These are phyloP conservation scores for Peronosclerospora sorghi DNA, from an alignment of 352 stramenopile species.

Conservation along the genomic window DNA sequence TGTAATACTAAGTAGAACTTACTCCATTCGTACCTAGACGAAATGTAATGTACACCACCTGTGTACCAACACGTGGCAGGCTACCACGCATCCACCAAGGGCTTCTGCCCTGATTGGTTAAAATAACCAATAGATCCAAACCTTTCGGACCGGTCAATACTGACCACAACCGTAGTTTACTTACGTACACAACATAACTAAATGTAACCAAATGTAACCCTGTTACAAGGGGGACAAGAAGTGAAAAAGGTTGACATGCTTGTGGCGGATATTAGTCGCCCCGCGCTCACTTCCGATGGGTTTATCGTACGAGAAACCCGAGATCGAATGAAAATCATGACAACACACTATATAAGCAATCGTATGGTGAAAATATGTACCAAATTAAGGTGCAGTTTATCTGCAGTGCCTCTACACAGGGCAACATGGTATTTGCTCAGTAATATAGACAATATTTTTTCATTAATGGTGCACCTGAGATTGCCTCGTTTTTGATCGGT, in stretches of 20 bases:
- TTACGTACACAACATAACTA: no score
- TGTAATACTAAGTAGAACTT: no score
- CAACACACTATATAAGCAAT: slow-evolving; percentile 58
- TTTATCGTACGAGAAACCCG: slow-evolving; percentile 37
- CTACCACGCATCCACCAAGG: no score
- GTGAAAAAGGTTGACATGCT: slow-evolving; percentile 33
- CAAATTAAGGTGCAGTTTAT: slow-evolving; percentile 59
- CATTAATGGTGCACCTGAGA: slow-evolving; percentile 2
- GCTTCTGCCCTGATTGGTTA: no score
- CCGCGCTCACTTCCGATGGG: slow-evolving; percentile 27
- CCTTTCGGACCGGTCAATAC: no score
- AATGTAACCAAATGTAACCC: no score
- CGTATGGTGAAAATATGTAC: slow-evolving; percentile 19
- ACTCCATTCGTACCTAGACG: no score
- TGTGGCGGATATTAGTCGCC: slow-evolving; percentile 19
- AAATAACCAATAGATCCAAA: no score
- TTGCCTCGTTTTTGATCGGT: slow-evolving; percentile 43
- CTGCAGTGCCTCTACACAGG: slow-evolving; percentile 33
- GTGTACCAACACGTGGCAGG: no score
- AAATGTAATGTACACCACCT: no score
- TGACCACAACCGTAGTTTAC: no score
- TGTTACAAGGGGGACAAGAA: slow-evolving; percentile 15
- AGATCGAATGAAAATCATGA: slow-evolving; percentile 25
- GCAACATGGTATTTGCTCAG: slow-evolving; percentile 36
- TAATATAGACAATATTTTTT: slow-evolving; percentile 19